phyloP scores from a whole-genome alignment of 208 protist species.

The Leishmania guyanensis region DNA sequence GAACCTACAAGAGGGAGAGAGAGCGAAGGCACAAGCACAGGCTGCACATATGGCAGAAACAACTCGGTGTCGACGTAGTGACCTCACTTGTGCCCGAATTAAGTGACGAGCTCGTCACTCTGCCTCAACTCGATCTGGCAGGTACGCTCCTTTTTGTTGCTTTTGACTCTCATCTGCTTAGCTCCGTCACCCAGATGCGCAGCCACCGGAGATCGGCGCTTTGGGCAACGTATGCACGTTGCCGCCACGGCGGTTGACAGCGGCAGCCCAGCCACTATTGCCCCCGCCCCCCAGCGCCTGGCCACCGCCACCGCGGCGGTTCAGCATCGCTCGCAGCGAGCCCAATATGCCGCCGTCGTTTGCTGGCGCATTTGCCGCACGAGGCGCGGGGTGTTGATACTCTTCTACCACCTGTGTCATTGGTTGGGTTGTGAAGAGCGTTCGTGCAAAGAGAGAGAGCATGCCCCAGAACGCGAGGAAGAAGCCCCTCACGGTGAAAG shows the following conservation, averaged over 20 bases:
- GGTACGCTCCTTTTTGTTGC: neutral
- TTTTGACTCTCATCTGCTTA: conserved; percentile 20
- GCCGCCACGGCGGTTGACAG: conserved; percentile 25
- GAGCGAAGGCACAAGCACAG: neutral
- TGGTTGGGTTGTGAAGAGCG: conserved; percentile 59
- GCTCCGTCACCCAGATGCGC: conserved; percentile 23
- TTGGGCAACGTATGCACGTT: conserved; percentile 66
- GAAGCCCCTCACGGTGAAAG: conserved; percentile 63
- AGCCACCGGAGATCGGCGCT: conserved; percentile 29
- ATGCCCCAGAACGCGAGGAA: conserved; percentile 39
- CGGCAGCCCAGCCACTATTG: conserved; percentile 31
- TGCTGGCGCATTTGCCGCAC: conserved; percentile 3
- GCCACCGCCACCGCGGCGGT: conserved; percentile 25
- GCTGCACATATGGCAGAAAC: neutral
- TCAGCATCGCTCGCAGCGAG: conserved; percentile 13
- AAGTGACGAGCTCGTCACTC: neutral
- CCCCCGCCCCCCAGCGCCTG: conserved; percentile 6
- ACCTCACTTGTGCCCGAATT: neutral
- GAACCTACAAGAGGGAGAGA: neutral
- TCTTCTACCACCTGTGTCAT: conserved; percentile 46
- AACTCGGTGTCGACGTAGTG: neutral
- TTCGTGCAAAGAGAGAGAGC: conserved; percentile 71
- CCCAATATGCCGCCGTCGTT: neutral
- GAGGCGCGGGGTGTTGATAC: conserved; percentile 24
- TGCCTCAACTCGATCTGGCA: neutral